These are phyloP conservation scores for Lecanoromycetidae sp. DNA, from an alignment of 2,329 filamentous ascomycete species.

Conservation along the genomic window DNA sequence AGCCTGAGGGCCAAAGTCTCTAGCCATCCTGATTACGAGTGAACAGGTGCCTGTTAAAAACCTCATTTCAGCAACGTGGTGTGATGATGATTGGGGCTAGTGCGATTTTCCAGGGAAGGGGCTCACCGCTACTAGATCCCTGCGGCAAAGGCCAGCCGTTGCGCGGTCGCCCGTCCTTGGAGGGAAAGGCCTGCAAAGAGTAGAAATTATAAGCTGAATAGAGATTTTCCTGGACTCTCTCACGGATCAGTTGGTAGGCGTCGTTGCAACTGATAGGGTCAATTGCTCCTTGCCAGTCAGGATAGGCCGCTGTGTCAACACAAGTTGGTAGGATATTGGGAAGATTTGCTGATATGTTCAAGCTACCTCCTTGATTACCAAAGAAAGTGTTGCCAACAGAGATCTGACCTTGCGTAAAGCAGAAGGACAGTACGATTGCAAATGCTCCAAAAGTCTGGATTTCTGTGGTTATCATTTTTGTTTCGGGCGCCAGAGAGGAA, in stretches of 20 bases:
- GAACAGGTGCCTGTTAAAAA: not conserved
- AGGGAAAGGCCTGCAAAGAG: not conserved
- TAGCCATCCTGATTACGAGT: constrained; percentile 4
- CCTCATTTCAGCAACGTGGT: no score
- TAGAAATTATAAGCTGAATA: not conserved
- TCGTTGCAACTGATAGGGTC: not conserved
- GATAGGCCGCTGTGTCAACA: not conserved
- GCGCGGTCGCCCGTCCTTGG: not conserved
- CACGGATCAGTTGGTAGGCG: not conserved
- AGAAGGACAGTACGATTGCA: no score
- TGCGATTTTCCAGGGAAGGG: no score
- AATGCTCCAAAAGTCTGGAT: no score
- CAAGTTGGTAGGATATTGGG: not conserved
- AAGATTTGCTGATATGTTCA: not conserved
- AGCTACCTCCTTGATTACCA: no score
- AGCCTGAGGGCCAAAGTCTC: not conserved
- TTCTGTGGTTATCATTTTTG: no score
- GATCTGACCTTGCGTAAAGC: no score
- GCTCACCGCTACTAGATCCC: constrained; percentile 1
- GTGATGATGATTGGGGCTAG: no score
- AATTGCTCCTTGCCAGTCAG: not conserved
- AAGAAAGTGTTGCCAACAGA: no score
- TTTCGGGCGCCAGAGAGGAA: no score
- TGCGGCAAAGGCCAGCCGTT: not conserved
- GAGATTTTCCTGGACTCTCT: not conserved